phyloP scores from a whole-genome alignment of 1,139 yeast genomes.

The Pneumocystis sp. region DNA sequence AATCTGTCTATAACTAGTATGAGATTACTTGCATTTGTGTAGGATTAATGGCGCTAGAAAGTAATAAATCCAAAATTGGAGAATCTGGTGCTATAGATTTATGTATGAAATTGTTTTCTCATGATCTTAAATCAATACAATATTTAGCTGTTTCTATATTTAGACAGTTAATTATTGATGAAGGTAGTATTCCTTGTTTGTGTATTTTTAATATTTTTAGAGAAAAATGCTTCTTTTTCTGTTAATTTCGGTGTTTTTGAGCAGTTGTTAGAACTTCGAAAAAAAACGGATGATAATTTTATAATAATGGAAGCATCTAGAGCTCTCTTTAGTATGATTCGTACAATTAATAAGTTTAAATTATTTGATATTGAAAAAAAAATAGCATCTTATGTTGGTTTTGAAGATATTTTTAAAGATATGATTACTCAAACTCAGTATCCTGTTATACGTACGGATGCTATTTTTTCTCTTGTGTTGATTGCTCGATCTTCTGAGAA shows the following conservation, averaged over 20 bases:
- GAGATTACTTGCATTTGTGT: not conserved
- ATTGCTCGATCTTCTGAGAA: not conserved
- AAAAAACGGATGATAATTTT: not conserved
- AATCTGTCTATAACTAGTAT: not conserved
- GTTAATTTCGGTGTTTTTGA: not conserved
- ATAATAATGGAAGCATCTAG: not conserved
- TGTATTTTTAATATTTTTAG: not conserved
- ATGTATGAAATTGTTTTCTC: not conserved
- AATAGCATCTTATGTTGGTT: not conserved
- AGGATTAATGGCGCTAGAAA: not conserved
- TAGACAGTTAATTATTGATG: not conserved
- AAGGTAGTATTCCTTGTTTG: not conserved
- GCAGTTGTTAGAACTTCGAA: not conserved
- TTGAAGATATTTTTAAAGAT: not conserved
- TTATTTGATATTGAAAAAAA: not conserved
- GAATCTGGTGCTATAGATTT: not conserved
- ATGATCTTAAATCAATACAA: not conserved
- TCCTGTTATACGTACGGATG: not conserved
- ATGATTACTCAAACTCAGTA: not conserved
- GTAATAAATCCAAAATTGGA: not conserved
- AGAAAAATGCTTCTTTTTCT: not conserved
- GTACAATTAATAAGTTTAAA: not conserved
- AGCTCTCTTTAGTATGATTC: not conserved
- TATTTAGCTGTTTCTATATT: not conserved
- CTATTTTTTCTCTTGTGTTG: not conserved